phyloP scores from a whole-genome alignment of 2,329 filamentous ascomycete genomes.

The Aspergillus viridinutans region DNA sequence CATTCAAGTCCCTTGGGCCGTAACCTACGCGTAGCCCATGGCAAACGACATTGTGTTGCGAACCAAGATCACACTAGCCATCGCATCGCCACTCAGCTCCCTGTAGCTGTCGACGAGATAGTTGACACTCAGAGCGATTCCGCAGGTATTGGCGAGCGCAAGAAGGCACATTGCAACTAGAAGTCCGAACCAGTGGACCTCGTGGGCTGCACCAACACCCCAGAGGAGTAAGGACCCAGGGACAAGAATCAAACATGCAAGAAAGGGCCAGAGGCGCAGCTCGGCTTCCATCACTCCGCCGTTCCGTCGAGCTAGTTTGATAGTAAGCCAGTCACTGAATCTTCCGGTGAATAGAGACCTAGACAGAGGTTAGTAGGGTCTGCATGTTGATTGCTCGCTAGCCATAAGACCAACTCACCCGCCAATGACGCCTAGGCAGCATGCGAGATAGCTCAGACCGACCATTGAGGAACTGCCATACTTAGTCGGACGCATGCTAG shows the following conservation, averaged over 20 bases:
- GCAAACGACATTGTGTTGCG: slow-evolving; percentile 48
- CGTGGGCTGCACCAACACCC: slow-evolving; percentile 41
- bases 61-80: slow-evolving; percentile 44
- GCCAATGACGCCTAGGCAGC: slow-evolving; percentile 29
- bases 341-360: slow-evolving; percentile 38
- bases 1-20: background rate
- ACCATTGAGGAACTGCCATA: slow-evolving; percentile 33
- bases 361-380: background rate
- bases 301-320: slow-evolving; percentile 38
- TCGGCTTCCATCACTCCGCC: slow-evolving; percentile 41
- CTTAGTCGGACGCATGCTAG: slow-evolving; percentile 10
- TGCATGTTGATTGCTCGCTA: background rate
- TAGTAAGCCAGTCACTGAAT: slow-evolving; percentile 38
- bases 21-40: slow-evolving; percentile 38
- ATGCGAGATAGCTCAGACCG: slow-evolving; percentile 36
- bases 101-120: slow-evolving; percentile 41
- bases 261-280: slow-evolving; percentile 39
- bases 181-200: slow-evolving; percentile 41
- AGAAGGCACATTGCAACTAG: slow-evolving; percentile 42
- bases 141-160: slow-evolving; percentile 36
- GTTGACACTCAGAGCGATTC: slow-evolving; percentile 37
- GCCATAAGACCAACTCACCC: slow-evolving; percentile 18
- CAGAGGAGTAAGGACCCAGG: slow-evolving; percentile 35
- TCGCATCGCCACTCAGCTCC: slow-evolving; percentile 38
- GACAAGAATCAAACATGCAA: slow-evolving; percentile 31